Conservation (phyloP, 2,329 filamentous ascomycete species). For the Escovopsis sp. region DNA sequence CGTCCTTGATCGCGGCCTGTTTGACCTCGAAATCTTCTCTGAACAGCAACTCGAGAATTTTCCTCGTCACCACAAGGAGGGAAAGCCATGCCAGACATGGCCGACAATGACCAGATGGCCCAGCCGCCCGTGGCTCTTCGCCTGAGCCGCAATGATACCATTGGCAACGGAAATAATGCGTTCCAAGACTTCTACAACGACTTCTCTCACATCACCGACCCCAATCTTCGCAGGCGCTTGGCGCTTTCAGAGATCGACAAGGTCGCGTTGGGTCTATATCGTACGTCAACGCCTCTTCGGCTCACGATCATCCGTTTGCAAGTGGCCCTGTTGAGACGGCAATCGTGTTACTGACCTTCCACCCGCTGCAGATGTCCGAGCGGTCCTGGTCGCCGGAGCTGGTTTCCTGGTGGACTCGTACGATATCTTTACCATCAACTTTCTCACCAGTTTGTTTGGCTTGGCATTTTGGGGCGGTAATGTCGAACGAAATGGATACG, state of each 20-base stretch:
- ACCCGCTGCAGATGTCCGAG: slow-evolving; percentile 41
- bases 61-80: background rate
- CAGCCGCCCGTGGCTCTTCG: slow-evolving; percentile 21
- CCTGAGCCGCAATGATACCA: slow-evolving; percentile 25
- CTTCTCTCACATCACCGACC: slow-evolving; percentile 49
- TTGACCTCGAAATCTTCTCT: background rate
- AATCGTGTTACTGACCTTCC: no score
- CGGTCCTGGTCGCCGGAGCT: slow-evolving; percentile 60
- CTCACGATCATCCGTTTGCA: no score
- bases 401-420: slow-evolving; percentile 79
- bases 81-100: slow-evolving; percentile 13
- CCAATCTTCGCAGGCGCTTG: slow-evolving; percentile 59
- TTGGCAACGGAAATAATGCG: slow-evolving; percentile 50
- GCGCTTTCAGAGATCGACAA: slow-evolving; percentile 70
- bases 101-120: slow-evolving; percentile 23
- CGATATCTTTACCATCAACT: slow-evolving; percentile 66
- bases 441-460: slow-evolving; percentile 56
- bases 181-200: slow-evolving; percentile 65
- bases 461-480: slow-evolving; percentile 56
- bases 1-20: slow-evolving; percentile 3
- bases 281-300: slow-evolving; percentile 14
- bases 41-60: background rate
- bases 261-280: slow-evolving; percentile 61
- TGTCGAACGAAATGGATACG: slow-evolving; percentile 27
- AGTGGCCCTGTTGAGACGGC: no score